phyloP scores from a whole-genome alignment of 371 early-diverging fungal species.

The Lichtheimia ramosa region DNA sequence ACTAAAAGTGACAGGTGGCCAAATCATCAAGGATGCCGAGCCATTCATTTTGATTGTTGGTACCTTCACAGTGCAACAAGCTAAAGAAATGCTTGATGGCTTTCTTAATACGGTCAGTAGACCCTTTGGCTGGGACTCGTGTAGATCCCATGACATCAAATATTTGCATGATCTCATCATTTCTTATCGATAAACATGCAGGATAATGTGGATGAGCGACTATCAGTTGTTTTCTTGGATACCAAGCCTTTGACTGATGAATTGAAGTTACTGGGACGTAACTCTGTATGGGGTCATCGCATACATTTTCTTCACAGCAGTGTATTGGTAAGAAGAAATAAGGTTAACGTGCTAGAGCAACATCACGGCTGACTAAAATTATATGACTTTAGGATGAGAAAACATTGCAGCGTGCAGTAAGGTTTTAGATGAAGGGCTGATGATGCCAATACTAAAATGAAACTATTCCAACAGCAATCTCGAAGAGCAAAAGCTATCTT shows the following conservation, averaged over 20 bases:
- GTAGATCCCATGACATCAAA: too few relatives aligned
- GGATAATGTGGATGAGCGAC: slow-evolving; percentile 37
- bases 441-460: too few relatives aligned
- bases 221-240: slow-evolving; percentile 60
- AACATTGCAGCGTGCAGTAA: slow-evolving; percentile 47
- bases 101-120: slow-evolving; percentile 58
- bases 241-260: slow-evolving; percentile 48
- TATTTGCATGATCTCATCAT: not conserved
- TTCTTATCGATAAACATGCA: slow-evolving; percentile 12
- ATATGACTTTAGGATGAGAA: slow-evolving; percentile 19
- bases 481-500: slow-evolving; percentile 48
- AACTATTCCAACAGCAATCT: slow-evolving; percentile 21
- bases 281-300: slow-evolving; percentile 45
- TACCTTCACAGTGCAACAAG: slow-evolving; percentile 49
- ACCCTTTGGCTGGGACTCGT: not conserved
- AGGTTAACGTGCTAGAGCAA: not conserved
- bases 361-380: not conserved
- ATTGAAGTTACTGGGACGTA: slow-evolving; percentile 46
- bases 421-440: slow-evolving; percentile 5
- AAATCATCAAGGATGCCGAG: slow-evolving; percentile 40
- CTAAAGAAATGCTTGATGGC: slow-evolving; percentile 60
- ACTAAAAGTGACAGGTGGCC: slow-evolving; percentile 38
- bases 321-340: slow-evolving; percentile 35
- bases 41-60: slow-evolving; percentile 71
- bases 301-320: slow-evolving; percentile 45